Evolutionary conservation across 179 eudicot genomes (phyloP), one percentile per base, ranked within the genome.

Genomic region (Pouteria campechiana): DNA sequence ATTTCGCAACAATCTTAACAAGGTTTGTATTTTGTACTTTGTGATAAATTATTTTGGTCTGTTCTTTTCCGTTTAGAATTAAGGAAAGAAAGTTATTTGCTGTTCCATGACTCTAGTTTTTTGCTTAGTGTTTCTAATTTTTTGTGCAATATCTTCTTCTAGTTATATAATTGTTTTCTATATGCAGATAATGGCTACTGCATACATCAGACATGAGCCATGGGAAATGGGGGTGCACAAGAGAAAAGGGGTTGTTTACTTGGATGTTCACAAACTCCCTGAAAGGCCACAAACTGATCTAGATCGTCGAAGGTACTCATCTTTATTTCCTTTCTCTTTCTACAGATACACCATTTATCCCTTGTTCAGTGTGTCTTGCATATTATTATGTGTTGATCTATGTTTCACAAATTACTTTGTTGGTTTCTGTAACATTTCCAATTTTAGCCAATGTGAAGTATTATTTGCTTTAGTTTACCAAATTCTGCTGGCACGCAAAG

Each of bases 171-270:
- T 28, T 40, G 42, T 29, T 29, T 31, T 54, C 44, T 33, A 54
- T 64, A 12, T 62, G 44, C 73, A 92, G 99, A 92, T 92, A 70
- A 12, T 92, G 73, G 86, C 92, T 8, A 87, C 99, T 66, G 81
- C 92, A 48, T 92, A 92, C 74, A 75, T 87, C 55, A 73, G 93
- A 59, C 66, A 87, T 25, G 96, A 86, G 45, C 88, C 99, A 41
- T 92, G 99, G 99, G 99, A 87, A 61, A 92, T 92, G 96, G 99
- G 99, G 60, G 99, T 92, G 49, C 99, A 92, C 56, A 92, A 82
- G 75, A 73, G 99, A 57, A 83, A 82, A 10, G 96, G 99, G 39
- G 90, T 77, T 25, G 81, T 92, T 42, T 92, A 92, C 68, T 94
- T 92, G 48, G 94, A 87, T 69, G 96, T 87, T 50, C 99, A 92